Evolutionary conservation across 441 rosid species (phyloP).

Genomic region (Biscutella auriculata): DNA sequence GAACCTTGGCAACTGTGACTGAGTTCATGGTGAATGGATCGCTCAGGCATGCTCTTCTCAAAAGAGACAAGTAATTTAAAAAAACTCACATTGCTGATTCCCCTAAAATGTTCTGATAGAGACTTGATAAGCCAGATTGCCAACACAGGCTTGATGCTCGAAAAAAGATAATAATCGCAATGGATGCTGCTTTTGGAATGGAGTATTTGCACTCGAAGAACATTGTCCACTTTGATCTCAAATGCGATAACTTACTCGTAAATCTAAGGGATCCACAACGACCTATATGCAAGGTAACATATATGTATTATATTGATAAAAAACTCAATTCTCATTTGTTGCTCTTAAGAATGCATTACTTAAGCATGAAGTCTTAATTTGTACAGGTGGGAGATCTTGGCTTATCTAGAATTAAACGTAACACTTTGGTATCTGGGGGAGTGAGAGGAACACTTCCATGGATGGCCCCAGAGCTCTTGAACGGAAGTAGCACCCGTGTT

Average conservation of each 20-base stretch:
- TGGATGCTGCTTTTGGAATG: constrained; percentile 72
- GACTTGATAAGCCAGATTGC: background rate
- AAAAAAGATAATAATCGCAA: constrained; percentile 49
- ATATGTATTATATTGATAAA: background rate
- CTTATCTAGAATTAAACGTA: constrained; percentile 57
- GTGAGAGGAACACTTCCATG: constrained; percentile 70
- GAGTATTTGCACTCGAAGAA: constrained; percentile 60
- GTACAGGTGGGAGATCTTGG: constrained; percentile 63
- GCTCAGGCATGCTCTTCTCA: constrained; percentile 46
- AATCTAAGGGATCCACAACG: constrained; percentile 63
- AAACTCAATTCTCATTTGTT: background rate
- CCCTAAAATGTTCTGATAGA: background rate
- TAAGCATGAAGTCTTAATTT: background rate
- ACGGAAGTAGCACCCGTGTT: constrained; percentile 44
- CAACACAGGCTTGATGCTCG: constrained; percentile 39
- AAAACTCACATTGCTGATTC: too few species aligned
- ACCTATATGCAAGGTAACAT: constrained; percentile 59
- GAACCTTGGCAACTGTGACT: constrained; percentile 61
- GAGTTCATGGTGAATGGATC: constrained; percentile 72
- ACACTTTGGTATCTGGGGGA: constrained; percentile 63
- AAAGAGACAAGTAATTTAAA: constrained; percentile 34
- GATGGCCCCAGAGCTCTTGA: constrained; percentile 70
- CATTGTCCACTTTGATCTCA: constrained; percentile 64
- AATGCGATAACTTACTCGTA: constrained; percentile 58
- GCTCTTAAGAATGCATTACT: background rate